These are phyloP conservation scores for Panaeolus papilionaceus DNA, from an alignment of 768 basidiomycete genomes.

Conservation along the genomic window DNA sequence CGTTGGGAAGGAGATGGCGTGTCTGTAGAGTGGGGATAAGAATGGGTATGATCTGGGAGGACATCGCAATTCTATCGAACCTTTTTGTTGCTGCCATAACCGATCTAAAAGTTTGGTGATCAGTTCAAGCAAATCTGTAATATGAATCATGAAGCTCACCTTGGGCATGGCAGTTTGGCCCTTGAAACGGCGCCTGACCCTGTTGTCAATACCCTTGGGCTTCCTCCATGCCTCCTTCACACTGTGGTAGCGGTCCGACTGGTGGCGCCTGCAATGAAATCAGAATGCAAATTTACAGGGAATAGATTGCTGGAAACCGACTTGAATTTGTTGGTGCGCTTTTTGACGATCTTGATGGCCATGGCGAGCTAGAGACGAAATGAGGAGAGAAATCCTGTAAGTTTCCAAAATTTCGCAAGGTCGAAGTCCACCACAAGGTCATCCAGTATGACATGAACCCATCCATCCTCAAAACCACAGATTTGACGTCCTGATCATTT, in stretches of 20 bases:
- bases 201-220: slow-evolving; percentile 99
- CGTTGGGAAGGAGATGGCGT: slow-evolving; percentile 94
- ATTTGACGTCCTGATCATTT: background rate
- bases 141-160: slow-evolving; percentile 49
- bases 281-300: slow-evolving; percentile 15
- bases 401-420: background rate
- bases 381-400: slow-evolving; percentile 8
- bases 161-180: slow-evolving; percentile 97
- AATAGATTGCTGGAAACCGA: slow-evolving; percentile 42
- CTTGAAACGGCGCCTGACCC: slow-evolving; percentile 94
- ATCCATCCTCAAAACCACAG: slow-evolving; percentile 38
- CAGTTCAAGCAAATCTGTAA: background rate
- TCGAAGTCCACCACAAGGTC: slow-evolving; percentile 30
- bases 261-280: slow-evolving; percentile 77
- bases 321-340: slow-evolving; percentile 98
- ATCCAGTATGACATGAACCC: slow-evolving; percentile 33
- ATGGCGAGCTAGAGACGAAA: slow-evolving; percentile 43
- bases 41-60: slow-evolving; percentile 38
- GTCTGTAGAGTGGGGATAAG: slow-evolving; percentile 54
- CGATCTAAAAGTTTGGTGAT: slow-evolving; percentile 54
- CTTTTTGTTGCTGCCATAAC: slow-evolving; percentile 92
- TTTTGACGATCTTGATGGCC: slow-evolving; percentile 85
- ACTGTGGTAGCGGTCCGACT: slow-evolving; percentile 96
- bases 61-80: slow-evolving; percentile 37
- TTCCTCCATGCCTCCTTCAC: slow-evolving; percentile 99